Base-by-base conservation (phyloP, 1,284 basidiomycete species). In the Trichosporon ovoides region DNA sequence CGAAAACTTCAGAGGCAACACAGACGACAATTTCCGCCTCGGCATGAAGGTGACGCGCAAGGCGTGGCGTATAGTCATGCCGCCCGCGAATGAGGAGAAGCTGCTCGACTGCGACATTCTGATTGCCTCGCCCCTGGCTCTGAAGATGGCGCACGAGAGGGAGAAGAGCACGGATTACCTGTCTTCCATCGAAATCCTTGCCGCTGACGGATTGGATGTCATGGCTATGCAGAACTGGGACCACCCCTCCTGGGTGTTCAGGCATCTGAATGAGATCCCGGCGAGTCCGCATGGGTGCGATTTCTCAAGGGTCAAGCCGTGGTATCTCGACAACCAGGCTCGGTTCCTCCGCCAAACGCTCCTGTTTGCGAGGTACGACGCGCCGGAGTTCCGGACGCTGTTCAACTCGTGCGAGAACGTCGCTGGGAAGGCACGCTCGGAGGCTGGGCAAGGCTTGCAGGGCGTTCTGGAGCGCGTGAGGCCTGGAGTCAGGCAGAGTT, bases 151-250 rank as follows among this genome's bases (percentile, higher is more conserved):
- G 0, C 94, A 96, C 49, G 95, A 98, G 76, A 94, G 94, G 75
- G 91, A 98, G 73, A 87, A 88, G 87, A 90, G 61, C 58, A 85
- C 85, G 6, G 95, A 98, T 76, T 91, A 95, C 73, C 80, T 99
- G 53, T 90, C 90, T 2, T 95, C 91, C 3, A 89, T 99, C 63
- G 96, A 99, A 74, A 79, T 98, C 14, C 77, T 91, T n/a, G 78
- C 98, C n/a, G 82, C 89, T 9, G 96, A 98, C 74, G 93, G 98
- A 68, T 81, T 91, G 79, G 93, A 98, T 72, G 87, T 89, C 2
- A 83, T 98, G 72, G 83, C 85, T 7, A 98, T 98, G 96, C 95
- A 98, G 79, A 98, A 98, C 71, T 98, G 96, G 96, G 93, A 98
- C 53, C 33, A 37, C n/a, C 46, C 35, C 1, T 63, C 97, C 90